Evolutionary conservation across 1,284 basidiomycete genomes (phyloP), one percentile per base, ranked within the genome.

Genomic region (Volvariella surrecta): DNA sequence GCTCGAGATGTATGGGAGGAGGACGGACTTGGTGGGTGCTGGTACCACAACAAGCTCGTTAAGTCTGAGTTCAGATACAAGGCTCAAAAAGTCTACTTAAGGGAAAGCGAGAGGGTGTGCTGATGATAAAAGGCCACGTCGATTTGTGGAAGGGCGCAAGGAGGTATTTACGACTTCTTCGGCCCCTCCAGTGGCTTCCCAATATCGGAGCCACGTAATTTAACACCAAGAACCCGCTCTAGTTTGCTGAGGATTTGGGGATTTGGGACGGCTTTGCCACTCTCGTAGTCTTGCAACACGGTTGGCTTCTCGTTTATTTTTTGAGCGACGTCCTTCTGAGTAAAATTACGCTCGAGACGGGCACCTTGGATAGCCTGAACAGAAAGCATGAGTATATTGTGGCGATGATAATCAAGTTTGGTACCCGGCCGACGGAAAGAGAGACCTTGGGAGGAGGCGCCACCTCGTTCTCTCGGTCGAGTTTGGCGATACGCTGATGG

Each of bases 401-500:
- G 34, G 20, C 22, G 37, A 28, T 21, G 39, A 22, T 31, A 37
- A 22, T 40, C 41, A 50, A 42, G 19, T 7, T 9, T 15, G 38
- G 21, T 52, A 87, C 88, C 64, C 87, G 88, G 54, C 91, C 92
- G 46, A 94, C 89, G 31, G 73, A 73, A 22, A 82, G 72, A 2
- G 74, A 69, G 52, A 99, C 73, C 65, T 94, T 96, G 50, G 86
- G 60, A 37, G 95, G 96, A 6, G 96, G 93, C 7, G 93, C 89
- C 17, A 97, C 94, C 57, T 97, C 95, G 66, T 98, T 96, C 56
- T 96, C 90, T 45, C 89, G 80, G 66, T 94, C 93, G 37, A 96
- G 82, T 61, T 94, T 94, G 30, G 89, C 92, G 60, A 95, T 93
- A 48, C 79, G 79, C 62, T 92, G 89, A 68, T 96, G 91, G 68